These are phyloP conservation scores for Serendipita sp. DNA, from an alignment of 768 basidiomycete genomes.

Conservation along the genomic window DNA sequence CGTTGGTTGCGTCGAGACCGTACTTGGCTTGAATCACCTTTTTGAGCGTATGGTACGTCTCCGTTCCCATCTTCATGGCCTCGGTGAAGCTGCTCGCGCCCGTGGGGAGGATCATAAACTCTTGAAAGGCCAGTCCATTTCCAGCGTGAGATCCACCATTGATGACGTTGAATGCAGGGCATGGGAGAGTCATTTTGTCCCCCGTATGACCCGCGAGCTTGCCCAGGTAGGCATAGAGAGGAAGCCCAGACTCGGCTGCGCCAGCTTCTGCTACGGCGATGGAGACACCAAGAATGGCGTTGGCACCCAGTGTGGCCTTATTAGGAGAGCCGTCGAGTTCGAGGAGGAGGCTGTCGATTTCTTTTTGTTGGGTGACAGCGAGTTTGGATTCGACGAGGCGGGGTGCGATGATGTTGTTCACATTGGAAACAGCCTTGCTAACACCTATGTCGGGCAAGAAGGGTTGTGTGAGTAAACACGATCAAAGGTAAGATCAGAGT, in stretches of 20 bases:
- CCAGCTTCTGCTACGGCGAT: conserved; percentile 90
- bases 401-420: conserved; percentile 83
- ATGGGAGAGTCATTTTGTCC: conserved; percentile 80
- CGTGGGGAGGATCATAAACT: conserved; percentile 98
- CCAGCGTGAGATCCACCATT: conserved; percentile 99
- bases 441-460: conserved; percentile 45
- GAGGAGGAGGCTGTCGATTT: conserved; percentile 95
- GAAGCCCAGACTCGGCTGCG: conserved; percentile 77
- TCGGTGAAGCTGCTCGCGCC: conserved; percentile 85
- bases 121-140: conserved; percentile 99
- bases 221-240: conserved; percentile 92
- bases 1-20: conserved; percentile 97
- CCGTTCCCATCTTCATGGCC: conserved; percentile 96
- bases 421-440: conserved; percentile 81
- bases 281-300: conserved; percentile 96
- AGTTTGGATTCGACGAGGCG: conserved; percentile 72
- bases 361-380: conserved; percentile 79
- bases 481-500: too few species aligned
- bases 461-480: too few species aligned
- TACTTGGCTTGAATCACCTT: conserved; percentile 99
- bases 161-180: conserved; percentile 96
- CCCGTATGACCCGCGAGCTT: conserved; percentile 83
- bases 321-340: conserved; percentile 94
- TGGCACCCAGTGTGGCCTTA: conserved; percentile 98
- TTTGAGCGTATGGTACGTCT: conserved; percentile 96